These are phyloP conservation scores for Penicillium coprophilum DNA, from an alignment of 495 filamentous ascomycete genomes.

Conservation along the genomic window DNA sequence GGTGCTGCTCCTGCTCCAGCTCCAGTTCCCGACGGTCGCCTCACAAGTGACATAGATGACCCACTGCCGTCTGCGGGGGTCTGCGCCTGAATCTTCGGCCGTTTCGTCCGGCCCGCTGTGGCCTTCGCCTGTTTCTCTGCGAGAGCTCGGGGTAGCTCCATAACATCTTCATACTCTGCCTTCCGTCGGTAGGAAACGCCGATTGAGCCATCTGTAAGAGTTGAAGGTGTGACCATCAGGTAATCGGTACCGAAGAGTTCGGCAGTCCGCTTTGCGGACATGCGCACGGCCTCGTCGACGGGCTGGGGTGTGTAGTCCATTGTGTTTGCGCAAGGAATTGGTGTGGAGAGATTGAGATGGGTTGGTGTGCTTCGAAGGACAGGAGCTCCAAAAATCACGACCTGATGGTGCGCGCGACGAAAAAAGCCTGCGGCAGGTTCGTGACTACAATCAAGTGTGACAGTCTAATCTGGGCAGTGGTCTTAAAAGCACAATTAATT, in stretches of 20 bases:
- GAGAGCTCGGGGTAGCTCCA: conserved; percentile 77
- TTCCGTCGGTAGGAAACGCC: conserved; percentile 61
- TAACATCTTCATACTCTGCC: conserved; percentile 79
- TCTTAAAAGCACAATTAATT: background rate
- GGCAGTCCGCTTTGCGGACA: conserved; percentile 68
- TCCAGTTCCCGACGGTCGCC: conserved; percentile 30
- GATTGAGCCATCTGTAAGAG: conserved; percentile 40
- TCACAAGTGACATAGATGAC: conserved; percentile 47
- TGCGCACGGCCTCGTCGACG: conserved; percentile 49
- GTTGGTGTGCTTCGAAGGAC: background rate
- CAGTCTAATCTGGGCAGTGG: background rate
- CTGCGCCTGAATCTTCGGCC: conserved; percentile 47
- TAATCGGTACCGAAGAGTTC: conserved; percentile 61
- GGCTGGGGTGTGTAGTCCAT: conserved; percentile 41
- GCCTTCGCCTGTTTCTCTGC: conserved; percentile 80
- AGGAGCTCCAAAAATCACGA: conserved; percentile 7
- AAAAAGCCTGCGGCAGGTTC: conserved; percentile 19
- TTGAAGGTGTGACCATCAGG: conserved; percentile 52
- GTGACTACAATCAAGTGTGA: background rate
- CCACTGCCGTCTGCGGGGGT: conserved; percentile 37
- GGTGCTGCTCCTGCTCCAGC: conserved; percentile 26
- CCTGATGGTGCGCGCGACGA: conserved; percentile 17
- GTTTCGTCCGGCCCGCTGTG: conserved; percentile 55
- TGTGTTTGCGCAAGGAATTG: conserved; percentile 9
- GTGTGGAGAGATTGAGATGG: conserved; percentile 2